phyloP scores from a whole-genome alignment of 805 yeast species.

The Kregervanrija pseudodelftensis region DNA sequence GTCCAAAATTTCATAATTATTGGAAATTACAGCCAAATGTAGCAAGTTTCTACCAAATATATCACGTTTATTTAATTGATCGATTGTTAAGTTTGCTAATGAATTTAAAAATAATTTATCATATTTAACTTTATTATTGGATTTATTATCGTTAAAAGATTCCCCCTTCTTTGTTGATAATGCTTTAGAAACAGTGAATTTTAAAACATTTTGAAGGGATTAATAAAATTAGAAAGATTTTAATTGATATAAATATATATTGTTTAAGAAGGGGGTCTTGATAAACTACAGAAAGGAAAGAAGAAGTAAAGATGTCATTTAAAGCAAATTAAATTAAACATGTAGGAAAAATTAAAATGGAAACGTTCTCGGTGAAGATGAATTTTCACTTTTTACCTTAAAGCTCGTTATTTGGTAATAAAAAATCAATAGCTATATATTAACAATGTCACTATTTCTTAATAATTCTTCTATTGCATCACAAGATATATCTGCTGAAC shows the following conservation, averaged over 20 bases:
- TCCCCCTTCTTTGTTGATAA: slow-evolving; percentile 8
- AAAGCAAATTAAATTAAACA: too few relatives aligned
- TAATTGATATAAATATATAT: too few relatives aligned
- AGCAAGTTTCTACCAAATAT: slow-evolving; percentile 58
- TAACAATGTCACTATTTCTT: slow-evolving; percentile 59
- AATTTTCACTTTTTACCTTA: neutral
- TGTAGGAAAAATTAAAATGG: too few relatives aligned
- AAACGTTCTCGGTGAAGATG: neutral
- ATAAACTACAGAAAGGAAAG: too few relatives aligned
- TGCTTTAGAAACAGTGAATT: slow-evolving; percentile 11
- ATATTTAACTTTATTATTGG: neutral
- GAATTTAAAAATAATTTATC: slow-evolving; percentile 14
- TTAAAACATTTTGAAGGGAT: slow-evolving; percentile 8
- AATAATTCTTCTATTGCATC: slow-evolving; percentile 33
- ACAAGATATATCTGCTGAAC: slow-evolving; percentile 52
- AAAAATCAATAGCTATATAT: neutral
- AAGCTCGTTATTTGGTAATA: neutral
- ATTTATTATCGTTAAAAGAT: slow-evolving; percentile 1
- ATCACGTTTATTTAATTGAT: slow-evolving; percentile 46
- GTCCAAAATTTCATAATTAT: slow-evolving; percentile 39
- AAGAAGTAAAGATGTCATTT: too few relatives aligned
- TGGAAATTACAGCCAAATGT: slow-evolving; percentile 47
- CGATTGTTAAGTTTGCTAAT: slow-evolving; percentile 24
- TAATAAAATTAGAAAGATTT: too few relatives aligned
- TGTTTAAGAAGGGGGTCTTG: too few relatives aligned